Percentiles rank a stretch among this genome's conserved stretches.
Conservation (phyloP, 805 yeast species). For the Monosporozyma yasuniensis region DNA sequence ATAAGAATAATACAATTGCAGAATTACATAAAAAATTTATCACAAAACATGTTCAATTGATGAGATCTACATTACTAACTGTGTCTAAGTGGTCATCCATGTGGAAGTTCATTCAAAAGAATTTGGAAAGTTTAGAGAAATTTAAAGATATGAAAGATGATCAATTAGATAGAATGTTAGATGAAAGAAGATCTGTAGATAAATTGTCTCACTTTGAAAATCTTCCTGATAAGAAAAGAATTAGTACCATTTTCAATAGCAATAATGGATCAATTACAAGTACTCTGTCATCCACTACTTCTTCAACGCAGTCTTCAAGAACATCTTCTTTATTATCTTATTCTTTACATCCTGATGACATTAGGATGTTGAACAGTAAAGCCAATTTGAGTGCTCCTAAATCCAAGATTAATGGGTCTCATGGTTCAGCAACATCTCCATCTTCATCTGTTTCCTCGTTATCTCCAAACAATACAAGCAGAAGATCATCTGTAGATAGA, state of each 20-base stretch:
- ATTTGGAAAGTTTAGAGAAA: constrained; percentile 7
- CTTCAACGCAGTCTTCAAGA: constrained; percentile 8
- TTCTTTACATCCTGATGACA: not conserved
- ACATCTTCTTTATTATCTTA: not conserved
- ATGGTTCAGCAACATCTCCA: constrained; percentile 2
- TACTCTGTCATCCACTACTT: not conserved
- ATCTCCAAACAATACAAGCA: constrained; percentile 12
- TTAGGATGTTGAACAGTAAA: not conserved
- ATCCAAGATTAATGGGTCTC: not conserved
- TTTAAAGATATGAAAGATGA: constrained; percentile 9
- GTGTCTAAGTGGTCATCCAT: constrained; percentile 13
- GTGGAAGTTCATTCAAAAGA: constrained; percentile 21
- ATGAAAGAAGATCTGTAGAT: constrained; percentile 25
- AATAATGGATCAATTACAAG: not conserved
- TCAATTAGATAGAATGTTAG: constrained; percentile 17
- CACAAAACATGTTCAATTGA: constrained; percentile 9
- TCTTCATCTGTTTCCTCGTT: constrained; percentile 2
- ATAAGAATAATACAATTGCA: constrained; percentile 5
- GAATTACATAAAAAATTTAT: constrained; percentile 15
- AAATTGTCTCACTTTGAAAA: constrained; percentile 15
- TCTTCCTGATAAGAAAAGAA: constrained; percentile 10
- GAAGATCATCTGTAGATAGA: constrained; percentile 17
- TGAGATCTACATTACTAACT: constrained; percentile 10
- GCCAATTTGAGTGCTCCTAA: not conserved
- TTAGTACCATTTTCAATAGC: not conserved